These are phyloP conservation scores for Senna tora DNA, from an alignment of 306 rosid genomes.

Conservation along the genomic window DNA sequence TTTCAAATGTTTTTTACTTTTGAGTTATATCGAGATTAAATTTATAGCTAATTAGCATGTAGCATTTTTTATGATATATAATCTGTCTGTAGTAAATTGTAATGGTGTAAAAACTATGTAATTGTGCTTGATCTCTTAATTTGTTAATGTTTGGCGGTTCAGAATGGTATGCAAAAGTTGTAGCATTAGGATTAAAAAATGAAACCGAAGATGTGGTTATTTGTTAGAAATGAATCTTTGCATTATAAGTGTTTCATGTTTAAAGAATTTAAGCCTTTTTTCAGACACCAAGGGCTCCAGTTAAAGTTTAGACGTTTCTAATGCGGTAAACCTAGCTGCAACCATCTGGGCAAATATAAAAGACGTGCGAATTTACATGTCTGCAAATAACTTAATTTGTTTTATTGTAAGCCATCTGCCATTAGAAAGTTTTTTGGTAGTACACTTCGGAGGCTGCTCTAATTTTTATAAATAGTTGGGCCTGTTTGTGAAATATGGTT, in stretches of 20 bases:
- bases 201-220: slow-evolving; percentile 12
- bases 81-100: slow-evolving; percentile 9
- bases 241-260: background rate
- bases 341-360: background rate
- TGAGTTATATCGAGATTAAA: background rate
- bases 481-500: background rate
- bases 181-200: background rate
- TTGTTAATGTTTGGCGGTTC: background rate
- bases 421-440: background rate
- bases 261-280: background rate
- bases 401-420: slow-evolving; percentile 17
- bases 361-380: background rate
- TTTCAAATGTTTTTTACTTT: background rate
- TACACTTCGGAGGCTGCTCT: background rate
- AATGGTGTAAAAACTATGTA: background rate
- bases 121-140: background rate
- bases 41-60: slow-evolving; percentile 13
- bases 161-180: slow-evolving; percentile 5
- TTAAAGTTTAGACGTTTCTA: background rate
- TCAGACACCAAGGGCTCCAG: background rate
- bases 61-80: background rate
- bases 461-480: background rate
- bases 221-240: no score
- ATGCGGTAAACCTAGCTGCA: background rate
- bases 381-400: background rate